phyloP scores from a whole-genome alignment of 805 yeast species.

The Saturnispora dispora region DNA sequence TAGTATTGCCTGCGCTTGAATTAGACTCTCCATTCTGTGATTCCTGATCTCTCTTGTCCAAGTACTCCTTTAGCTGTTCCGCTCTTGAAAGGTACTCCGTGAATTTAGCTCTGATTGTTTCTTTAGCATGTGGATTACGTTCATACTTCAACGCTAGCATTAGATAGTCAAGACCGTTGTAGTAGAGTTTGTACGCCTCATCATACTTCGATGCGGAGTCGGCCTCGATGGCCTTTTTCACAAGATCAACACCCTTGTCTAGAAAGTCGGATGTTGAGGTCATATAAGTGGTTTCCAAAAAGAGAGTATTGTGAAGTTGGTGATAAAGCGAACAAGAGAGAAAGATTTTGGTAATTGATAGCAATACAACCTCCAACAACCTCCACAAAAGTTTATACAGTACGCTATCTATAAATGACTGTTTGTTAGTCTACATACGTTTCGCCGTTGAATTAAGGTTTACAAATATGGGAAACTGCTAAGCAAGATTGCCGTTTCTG shows the following conservation, averaged over 20 bases:
- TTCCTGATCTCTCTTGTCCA: constrained; percentile 50
- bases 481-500: not conserved
- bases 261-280: constrained; percentile 53
- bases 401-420: too few relatives aligned
- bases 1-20: constrained; percentile 49
- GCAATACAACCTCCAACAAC: not conserved
- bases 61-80: constrained; percentile 83
- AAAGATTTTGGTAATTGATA: not conserved
- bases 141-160: constrained; percentile 95
- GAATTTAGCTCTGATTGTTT: constrained; percentile 77
- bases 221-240: constrained; percentile 90
- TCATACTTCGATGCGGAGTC: constrained; percentile 85
- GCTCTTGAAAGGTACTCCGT: constrained; percentile 90
- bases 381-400: not conserved
- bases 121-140: constrained; percentile 83
- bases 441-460: not conserved
- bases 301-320: not conserved
- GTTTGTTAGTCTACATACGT: not conserved
- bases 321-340: not conserved
- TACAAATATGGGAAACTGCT: not conserved
- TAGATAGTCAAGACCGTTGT: constrained; percentile 86
- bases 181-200: constrained; percentile 89
- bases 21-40: constrained; percentile 42
- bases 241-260: constrained; percentile 89
- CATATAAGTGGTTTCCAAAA: constrained; percentile 12